Evolutionary conservation across 139 green algal genomes (phyloP).

Genomic region (Picochlorum sp.): DNA sequence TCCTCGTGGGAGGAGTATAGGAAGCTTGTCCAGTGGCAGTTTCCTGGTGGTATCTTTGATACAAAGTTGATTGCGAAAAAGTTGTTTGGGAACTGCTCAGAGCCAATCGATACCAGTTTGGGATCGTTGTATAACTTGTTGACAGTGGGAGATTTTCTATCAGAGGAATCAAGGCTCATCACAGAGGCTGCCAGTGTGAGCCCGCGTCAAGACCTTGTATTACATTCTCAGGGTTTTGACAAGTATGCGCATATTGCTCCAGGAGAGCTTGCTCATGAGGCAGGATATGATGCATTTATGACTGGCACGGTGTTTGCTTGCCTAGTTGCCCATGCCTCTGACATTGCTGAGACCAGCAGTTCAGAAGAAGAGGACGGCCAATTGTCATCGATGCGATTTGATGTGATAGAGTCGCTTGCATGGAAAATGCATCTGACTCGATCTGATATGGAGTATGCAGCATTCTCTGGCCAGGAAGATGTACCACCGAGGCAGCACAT

Average conservation of each 20-base stretch:
- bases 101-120: not conserved
- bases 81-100: slow-evolving; percentile 20
- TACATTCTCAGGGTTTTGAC: slow-evolving; percentile 27
- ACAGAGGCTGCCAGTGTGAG: not conserved
- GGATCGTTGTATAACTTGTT: not conserved
- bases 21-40: slow-evolving; percentile 33
- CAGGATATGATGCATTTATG: slow-evolving; percentile 74
- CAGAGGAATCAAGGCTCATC: not conserved
- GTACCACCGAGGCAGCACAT: not conserved
- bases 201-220: slow-evolving; percentile 3
- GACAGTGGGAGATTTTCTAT: not conserved
- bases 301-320: slow-evolving; percentile 41
- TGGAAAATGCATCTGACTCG: slow-evolving; percentile 27
- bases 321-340: slow-evolving; percentile 5
- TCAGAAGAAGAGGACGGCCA: not conserved
- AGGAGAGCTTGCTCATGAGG: slow-evolving; percentile 50
- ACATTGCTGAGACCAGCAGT: not conserved
- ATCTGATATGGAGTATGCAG: slow-evolving; percentile 19
- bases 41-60: slow-evolving; percentile 63
- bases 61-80: slow-evolving; percentile 52
- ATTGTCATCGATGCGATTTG: not conserved
- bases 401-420: not conserved
- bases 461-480: slow-evolving; percentile 13
- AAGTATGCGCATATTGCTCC: slow-evolving; percentile 14
- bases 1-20: slow-evolving; percentile 52